Base-by-base conservation (phyloP, 345 rosid genomes). In the Euclidium syriacum region DNA sequence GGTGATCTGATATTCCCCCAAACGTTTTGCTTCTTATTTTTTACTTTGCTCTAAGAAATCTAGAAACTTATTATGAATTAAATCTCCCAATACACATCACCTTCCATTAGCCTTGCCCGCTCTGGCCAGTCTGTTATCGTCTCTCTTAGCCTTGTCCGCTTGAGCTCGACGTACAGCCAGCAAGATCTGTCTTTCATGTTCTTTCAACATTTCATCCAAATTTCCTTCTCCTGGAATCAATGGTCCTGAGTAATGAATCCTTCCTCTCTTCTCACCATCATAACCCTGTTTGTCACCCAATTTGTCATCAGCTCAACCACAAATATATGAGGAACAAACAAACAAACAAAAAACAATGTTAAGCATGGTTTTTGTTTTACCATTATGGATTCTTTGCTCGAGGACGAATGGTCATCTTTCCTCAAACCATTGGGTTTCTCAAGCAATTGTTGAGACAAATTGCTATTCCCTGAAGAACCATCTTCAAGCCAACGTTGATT, bases 121-220 rank as follows among this genome's bases (percentile, higher is more conserved):
- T 14, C 38, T 56, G 18, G 29, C 34, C 0, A 35, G 83, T 62
- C 67, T 69, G 10, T 30, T 65, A 26, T 67, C 65, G 16, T 72
- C 76, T 3, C 75, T 62, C 62, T 65, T 72, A 56, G 73, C 73
- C 79, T 89, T 88, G 50, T 80, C 95, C 2, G 66, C 51, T n/a
- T 85, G 87, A 68, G 98, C 91, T 81, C 81, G 78, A 8, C 95
- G 85, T 6, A 94, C 91, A 33, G 91, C 97, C 29, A 80, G 68
- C 73, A 80, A 88, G 58, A 94, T 90, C 60, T 75, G 85, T 56
- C 79, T 81, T 74, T 92, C 99, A 2, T 92, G 99, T 71, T 90
- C 88, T 74, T 85, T 92, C 47, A 92, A 90, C 95, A 92, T 90
- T 56, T 90, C 97, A 20, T 90, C 99, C 0, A 92, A 63, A 80